A percentile compares a stretch with the other conserved stretches of the same genome.
These are phyloP conservation scores for Wolfiporia cocos DNA, from an alignment of 1,284 basidiomycete genomes.

Conservation along the genomic window DNA sequence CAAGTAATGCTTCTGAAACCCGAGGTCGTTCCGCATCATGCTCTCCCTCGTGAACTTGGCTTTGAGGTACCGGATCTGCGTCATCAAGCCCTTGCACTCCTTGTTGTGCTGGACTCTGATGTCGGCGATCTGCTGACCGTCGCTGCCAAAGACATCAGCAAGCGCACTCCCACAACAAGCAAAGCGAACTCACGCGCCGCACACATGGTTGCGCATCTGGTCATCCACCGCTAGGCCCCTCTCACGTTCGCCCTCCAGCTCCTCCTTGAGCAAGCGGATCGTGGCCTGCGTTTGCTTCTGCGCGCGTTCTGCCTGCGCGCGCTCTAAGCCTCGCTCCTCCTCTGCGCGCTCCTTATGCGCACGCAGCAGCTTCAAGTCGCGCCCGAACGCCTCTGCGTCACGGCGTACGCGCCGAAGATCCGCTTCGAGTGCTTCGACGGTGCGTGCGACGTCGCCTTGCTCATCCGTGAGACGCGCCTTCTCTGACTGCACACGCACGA, in stretches of 20 bases:
- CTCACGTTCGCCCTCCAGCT: conserved; percentile 54
- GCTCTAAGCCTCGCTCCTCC: conserved; percentile 43
- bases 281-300: conserved; percentile 64
- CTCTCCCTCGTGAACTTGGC: conserved; percentile 87
- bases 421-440: conserved; percentile 56
- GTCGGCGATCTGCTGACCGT: conserved; percentile 43
- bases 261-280: conserved; percentile 59
- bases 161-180: conserved; percentile 1
- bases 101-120: conserved; percentile 69
- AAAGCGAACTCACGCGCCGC: conserved; percentile 32
- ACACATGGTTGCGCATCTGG: conserved; percentile 48
- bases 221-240: conserved; percentile 38
- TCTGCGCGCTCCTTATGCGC: conserved; percentile 62
- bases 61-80: conserved; percentile 90
- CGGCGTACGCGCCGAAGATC: conserved; percentile 65
- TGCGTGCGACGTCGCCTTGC: conserved; percentile 54
- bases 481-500: conserved; percentile 55
- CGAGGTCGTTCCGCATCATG: conserved; percentile 71
- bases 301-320: conserved; percentile 38
- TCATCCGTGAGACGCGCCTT: conserved; percentile 55
- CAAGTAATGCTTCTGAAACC: conserved; percentile 85
- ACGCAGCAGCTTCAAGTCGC: conserved; percentile 63
- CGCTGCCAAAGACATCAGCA: conserved; percentile 28
- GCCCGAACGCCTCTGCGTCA: conserved; percentile 70
- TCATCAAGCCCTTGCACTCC: conserved; percentile 83